Percentiles rank a stretch among this genome's conserved stretches.
phyloP scores from a whole-genome alignment of 805 yeast species.

The Saccharomycopsis olivae region DNA sequence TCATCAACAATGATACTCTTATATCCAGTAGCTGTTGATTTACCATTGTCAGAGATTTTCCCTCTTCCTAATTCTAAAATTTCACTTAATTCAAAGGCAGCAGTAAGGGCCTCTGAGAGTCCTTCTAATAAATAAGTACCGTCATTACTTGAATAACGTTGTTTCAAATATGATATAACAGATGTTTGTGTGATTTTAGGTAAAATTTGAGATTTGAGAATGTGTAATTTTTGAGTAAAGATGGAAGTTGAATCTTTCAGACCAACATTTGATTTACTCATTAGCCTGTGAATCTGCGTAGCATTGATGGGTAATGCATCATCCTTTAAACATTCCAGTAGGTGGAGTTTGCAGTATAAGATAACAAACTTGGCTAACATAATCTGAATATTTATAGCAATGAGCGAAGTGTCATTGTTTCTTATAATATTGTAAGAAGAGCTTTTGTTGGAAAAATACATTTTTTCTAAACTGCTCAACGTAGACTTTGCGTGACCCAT shows the following conservation, averaged over 20 bases:
- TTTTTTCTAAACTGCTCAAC: too few species aligned
- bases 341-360: too few species aligned
- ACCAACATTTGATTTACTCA: too few species aligned
- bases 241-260: not conserved
- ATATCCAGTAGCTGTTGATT: not conserved
- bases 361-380: too few species aligned
- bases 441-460: too few species aligned
- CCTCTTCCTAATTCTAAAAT: not conserved
- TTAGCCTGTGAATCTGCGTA: too few species aligned
- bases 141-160: not conserved
- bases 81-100: not conserved
- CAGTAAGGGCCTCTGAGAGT: not conserved
- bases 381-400: too few species aligned
- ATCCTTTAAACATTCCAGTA: too few species aligned
- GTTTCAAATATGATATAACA: not conserved
- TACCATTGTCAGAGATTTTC: not conserved
- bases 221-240: not conserved
- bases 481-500: too few species aligned
- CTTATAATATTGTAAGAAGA: too few species aligned
- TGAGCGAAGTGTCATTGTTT: too few species aligned
- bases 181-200: not conserved
- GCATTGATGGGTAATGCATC: too few species aligned
- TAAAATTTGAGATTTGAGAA: slow-evolving; percentile 1
- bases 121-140: not conserved
- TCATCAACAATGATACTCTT: not conserved